phyloP scores from a whole-genome alignment of 139 green algal genomes.

The Coccomyxa sp. region DNA sequence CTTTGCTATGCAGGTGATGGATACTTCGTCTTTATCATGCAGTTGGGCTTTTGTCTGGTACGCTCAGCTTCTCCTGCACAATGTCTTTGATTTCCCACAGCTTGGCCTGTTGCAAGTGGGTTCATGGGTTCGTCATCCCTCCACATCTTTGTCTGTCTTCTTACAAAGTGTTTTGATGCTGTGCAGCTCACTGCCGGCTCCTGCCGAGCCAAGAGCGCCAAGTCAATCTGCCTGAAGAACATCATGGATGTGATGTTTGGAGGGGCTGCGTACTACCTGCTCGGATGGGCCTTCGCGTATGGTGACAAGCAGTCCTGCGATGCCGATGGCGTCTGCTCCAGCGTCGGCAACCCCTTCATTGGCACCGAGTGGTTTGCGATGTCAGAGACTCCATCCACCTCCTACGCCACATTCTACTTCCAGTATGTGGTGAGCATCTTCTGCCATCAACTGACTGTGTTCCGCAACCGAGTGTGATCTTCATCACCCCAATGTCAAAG shows the following conservation, averaged over 20 bases:
- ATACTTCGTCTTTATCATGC: no score
- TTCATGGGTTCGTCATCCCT: no score
- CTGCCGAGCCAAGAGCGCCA: conserved; percentile 44
- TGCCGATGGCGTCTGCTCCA: not conserved
- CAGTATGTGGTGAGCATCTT: conserved; percentile 30
- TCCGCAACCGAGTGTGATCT: no score
- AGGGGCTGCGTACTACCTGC: conserved; percentile 36
- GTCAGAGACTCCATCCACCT: not conserved
- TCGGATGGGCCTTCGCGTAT: conserved; percentile 38
- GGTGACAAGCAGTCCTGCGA: conserved; percentile 13
- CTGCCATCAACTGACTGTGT: not conserved
- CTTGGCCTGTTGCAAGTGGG: no score
- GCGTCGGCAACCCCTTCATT: conserved; percentile 22
- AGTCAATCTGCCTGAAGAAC: conserved; percentile 55
- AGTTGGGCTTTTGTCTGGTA: no score
- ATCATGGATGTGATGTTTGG: conserved; percentile 33
- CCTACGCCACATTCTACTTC: conserved; percentile 32
- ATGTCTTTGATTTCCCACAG: no score
- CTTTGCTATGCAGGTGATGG: no score
- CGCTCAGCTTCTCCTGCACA: no score
- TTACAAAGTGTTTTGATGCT: not conserved
- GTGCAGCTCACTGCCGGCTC: conserved; percentile 30
- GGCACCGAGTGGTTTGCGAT: conserved; percentile 19
- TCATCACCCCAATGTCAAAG: no score
- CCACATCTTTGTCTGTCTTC: no score